Percentiles rank a stretch among this genome's conserved stretches.
phyloP scores from a whole-genome alignment of 352 stramenopile genomes.

The Globisporangium alternatum region DNA sequence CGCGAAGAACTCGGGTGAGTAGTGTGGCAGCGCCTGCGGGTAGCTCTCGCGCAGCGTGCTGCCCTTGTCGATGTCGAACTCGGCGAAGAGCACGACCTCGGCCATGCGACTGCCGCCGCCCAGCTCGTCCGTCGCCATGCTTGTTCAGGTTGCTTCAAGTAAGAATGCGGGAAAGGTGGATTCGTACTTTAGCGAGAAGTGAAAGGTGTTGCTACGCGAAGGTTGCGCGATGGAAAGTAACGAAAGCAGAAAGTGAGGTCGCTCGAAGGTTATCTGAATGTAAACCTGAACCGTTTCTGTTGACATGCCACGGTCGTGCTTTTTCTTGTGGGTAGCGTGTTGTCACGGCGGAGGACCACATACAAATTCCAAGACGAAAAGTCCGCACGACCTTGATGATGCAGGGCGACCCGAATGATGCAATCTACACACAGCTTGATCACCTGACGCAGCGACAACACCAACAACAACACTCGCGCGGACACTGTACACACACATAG shows the following conservation, averaged over 20 bases:
- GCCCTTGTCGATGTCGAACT: constrained; percentile 88
- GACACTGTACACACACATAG: background rate
- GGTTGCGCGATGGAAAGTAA: background rate
- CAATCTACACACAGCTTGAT: constrained; percentile 2
- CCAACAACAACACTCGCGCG: background rate
- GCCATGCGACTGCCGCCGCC: constrained; percentile 29
- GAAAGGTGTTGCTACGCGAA: background rate
- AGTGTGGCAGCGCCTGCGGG: constrained; percentile 56
- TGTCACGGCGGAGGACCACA: background rate
- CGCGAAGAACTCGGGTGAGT: constrained; percentile 87
- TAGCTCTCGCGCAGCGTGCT: constrained; percentile 80
- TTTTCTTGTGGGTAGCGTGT: constrained; percentile 15
- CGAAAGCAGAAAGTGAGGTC: background rate
- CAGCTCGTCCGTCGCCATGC: constrained; percentile 11
- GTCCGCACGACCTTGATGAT: background rate
- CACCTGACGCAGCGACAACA: background rate
- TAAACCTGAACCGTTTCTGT: constrained; percentile 3
- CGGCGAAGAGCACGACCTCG: constrained; percentile 74
- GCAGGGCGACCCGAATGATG: constrained; percentile 4
- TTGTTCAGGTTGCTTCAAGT: constrained; percentile 9
- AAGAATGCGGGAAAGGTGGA: background rate
- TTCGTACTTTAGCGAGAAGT: background rate
- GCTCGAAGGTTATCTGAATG: constrained; percentile 5
- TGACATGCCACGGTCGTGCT: constrained; percentile 9
- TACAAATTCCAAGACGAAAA: constrained; percentile 3